Base-by-base conservation (phyloP, 2,329 filamentous ascomycete genomes). In the Alternaria ventricosa region DNA sequence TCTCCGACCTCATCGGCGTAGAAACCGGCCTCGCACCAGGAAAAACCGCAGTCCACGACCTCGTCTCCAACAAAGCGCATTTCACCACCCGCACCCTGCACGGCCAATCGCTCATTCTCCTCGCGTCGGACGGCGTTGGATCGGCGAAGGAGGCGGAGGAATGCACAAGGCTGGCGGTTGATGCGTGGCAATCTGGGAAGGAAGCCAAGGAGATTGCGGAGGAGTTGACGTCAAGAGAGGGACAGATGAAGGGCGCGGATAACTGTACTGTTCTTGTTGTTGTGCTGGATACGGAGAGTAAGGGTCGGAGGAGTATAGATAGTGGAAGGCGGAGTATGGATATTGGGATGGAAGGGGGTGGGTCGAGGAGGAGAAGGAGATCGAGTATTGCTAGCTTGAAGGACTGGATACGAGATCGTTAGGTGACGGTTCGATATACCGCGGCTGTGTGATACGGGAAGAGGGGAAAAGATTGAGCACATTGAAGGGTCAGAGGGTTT, bases 41-140 rank as follows among this genome's bases (percentile, higher is more conserved):
- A n/a, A 63, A 59, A 45, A 68, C 46, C 15, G 71, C 69, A 28
- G 70, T 62, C 0, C 65, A 68, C 5, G 66, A 74, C 30, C 65
- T 74, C 1, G 69, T 74, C 2, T 73, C 66, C 2, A 74, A 70
- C 50, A 68, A 73, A 62, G 71, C 71, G 10, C 71, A 74, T 27
- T 74, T 72, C 22, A 47, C 41, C 12, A 61, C 67, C 1, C 66
- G 67, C 12, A 56, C 61, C 9, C 61, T 74, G 4, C 41, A 64
- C 5, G 71, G 71, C 3, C 65, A 72, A 18, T 66, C 60, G 9
- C 36, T 74, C 1, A 47, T 74, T 25, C 68, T 74, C 25, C 45
- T 74, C 2, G 71, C 66, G 9, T 71, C 71, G 1, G 71, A 74
- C 25, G 71, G 71, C 30, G 71, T 74, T 1, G 71, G 71, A 33